Evolutionary conservation across 495 filamentous ascomycete genomes (phyloP), one percentile per base, ranked within the genome.

Genomic region (Rostrohypoxylon terebratum): DNA sequence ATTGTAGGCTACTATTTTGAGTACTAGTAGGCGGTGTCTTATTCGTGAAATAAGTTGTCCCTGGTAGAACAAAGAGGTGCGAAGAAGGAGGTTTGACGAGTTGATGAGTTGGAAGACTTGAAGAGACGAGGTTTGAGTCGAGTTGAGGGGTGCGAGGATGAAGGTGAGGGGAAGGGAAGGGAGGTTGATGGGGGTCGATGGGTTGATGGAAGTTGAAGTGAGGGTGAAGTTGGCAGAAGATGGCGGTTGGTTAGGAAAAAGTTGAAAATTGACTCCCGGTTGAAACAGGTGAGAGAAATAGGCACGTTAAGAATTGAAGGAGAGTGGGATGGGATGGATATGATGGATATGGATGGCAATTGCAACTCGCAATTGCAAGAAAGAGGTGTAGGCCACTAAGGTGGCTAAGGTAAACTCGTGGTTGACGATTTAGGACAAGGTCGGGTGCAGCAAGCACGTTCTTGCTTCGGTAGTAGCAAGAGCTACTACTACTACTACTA

Each of bases 201-300:
- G 65, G 69, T 59, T 73, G 75, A 76, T 60, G 69, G 65, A 60
- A 75, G 71, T 68, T 73, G 69, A 70, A 47, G 64, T 20, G 63
- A 63, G 57, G 13, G 23, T 53, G 48, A 57, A 73, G 42, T 72
- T 63, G 67, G 63, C 66, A 57, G 61, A 51, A 31, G 51, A 44
- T 33, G 63, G 20, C 14, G 47, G 47, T 50, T 66, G 55, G 63
- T 68, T 61, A 50, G 67, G 68, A 65, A 70, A 51, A 73, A 31
- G 65, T 55, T 40, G 57, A 63, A 31, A 61, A 71, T 69, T 55
- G 58, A 61, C 40, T 65, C 36, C 36, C 6, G 16, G 51, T 59
- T 38, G 73, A 60, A 59, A 66, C 53, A 40, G 60, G 69, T 65
- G 36, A 69, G 63, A 68, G 71, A 74, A 74, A 28, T 28, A 64